Evolutionary conservation across 345 rosid genomes (phyloP), one percentile per base, ranked within the genome.

Genomic region (Trapa incisa): DNA sequence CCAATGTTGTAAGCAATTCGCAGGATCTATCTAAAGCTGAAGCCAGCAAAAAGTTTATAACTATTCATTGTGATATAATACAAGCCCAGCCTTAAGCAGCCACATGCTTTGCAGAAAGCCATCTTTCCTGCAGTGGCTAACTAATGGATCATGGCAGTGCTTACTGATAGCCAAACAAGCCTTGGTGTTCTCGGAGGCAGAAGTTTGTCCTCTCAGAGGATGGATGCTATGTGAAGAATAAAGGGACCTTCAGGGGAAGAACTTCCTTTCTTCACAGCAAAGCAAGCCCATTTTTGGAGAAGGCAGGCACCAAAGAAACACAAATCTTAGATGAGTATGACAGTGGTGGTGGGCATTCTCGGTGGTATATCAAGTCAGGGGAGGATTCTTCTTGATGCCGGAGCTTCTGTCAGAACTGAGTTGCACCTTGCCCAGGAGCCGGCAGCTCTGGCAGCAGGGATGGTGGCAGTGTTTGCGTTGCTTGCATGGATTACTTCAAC

Each of bases 21-120:
- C 22, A 17, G 57, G 57, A 52, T 52, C 22, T 52, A 15, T 57
- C 29, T 1, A 22, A 29, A 57, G 13, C 9, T 22, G 7, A 29
- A 57, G 36, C 36, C 3, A 57, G n/a, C 43, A 22, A 47, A 41
- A 22, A 22, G n/a, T n/a, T 14, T 22, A 64, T 22, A 70, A 66
- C 81, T 86, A 84, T 48, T 83, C 78, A 74, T 85, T 94, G 54
- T 92, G 98, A 72, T 86, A 89, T 14, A 92, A 80, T 92, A 86
- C 79, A 92, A 72, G 72, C 98, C 96, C 53, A 92, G 98, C 47
- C 98, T 96, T 70, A 92, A 92, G 65, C 98, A 85, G 48, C 96
- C 93, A 77, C 98, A 92, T 9, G 93, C 96, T 71, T 83, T 86
- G 88, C 98, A 88, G 79, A 92, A 92, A 45, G 96, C 96, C 39